These are phyloP conservation scores for Pythium folliculosum DNA, from an alignment of 352 stramenopile species.

Conservation along the genomic window DNA sequence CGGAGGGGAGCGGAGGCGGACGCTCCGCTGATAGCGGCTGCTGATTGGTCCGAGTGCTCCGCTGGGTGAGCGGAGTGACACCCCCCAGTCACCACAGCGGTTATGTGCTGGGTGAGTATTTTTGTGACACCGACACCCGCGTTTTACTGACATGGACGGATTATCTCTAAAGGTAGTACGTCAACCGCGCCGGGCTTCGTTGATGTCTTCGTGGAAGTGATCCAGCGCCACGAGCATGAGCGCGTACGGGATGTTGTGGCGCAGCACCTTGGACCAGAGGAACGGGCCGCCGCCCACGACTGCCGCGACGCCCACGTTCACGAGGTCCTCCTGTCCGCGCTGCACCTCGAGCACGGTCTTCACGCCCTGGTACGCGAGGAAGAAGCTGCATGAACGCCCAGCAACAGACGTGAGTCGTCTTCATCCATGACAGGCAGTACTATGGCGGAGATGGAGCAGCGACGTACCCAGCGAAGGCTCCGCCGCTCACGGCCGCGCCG, in stretches of 20 bases:
- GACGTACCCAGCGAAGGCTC: constrained; percentile 54
- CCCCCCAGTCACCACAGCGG: constrained; percentile 1
- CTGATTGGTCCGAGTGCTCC: constrained; percentile 23
- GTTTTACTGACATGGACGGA: not conserved
- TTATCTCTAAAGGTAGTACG: constrained; percentile 8
- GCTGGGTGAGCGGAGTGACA: constrained; percentile 4
- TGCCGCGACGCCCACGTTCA: constrained; percentile 59
- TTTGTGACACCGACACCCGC: not conserved
- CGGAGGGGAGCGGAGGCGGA: not conserved
- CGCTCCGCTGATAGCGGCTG: not conserved
- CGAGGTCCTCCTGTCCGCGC: constrained; percentile 54
- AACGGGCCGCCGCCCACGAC: constrained; percentile 56
- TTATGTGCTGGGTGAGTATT: constrained; percentile 1
- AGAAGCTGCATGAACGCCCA: constrained; percentile 46
- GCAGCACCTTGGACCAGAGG: constrained; percentile 60
- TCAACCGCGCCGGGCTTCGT: constrained; percentile 39
- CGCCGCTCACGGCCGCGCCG: constrained; percentile 58
- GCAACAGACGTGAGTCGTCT: not conserved
- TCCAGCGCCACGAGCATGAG: constrained; percentile 78
- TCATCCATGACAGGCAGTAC: not conserved
- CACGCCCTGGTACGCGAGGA: constrained; percentile 73
- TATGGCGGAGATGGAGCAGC: not conserved
- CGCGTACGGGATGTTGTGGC: constrained; percentile 75
- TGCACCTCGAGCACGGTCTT: constrained; percentile 73
- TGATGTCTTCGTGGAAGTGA: constrained; percentile 84